Conservation (phyloP, 202 grass and related monocot genomes). For the Schoenoplectus triqueter region DNA sequence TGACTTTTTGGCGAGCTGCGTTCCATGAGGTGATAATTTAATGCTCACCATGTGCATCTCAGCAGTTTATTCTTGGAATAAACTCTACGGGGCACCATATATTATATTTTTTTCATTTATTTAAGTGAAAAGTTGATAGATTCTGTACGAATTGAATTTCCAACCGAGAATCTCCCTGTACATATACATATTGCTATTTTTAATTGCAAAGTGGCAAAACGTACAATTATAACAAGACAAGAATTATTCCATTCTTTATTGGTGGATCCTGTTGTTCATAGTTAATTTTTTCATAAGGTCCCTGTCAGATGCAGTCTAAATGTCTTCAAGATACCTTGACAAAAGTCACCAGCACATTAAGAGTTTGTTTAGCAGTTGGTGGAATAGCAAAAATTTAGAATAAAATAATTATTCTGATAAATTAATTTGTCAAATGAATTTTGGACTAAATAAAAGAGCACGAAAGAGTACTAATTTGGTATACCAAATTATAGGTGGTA, state of each 20-base stretch:
- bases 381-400: too few species aligned
- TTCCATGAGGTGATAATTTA: slow-evolving; percentile 2
- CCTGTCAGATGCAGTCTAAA: slow-evolving; percentile 12
- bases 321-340: slow-evolving; percentile 6
- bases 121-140: neutral
- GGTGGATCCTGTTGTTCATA: neutral
- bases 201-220: neutral
- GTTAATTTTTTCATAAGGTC: neutral
- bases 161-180: slow-evolving; percentile 13
- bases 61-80: neutral
- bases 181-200: neutral
- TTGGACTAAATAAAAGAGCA: too few species aligned
- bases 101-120: neutral
- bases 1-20: neutral
- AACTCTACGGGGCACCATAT: neutral
- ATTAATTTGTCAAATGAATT: too few species aligned
- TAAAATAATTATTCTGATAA: too few species aligned
- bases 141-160: slow-evolving; percentile 15
- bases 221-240: neutral
- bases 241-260: slow-evolving; percentile 22
- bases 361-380: too few species aligned
- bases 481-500: too few species aligned
- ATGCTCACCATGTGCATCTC: slow-evolving; percentile 26
- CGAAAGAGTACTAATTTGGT: too few species aligned
- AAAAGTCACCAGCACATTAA: neutral